A percentile compares a stretch with the other conserved stretches of the same genome.
These are phyloP conservation scores for Fusarium redolens DNA, from an alignment of 2,329 filamentous ascomycete genomes.

Conservation along the genomic window DNA sequence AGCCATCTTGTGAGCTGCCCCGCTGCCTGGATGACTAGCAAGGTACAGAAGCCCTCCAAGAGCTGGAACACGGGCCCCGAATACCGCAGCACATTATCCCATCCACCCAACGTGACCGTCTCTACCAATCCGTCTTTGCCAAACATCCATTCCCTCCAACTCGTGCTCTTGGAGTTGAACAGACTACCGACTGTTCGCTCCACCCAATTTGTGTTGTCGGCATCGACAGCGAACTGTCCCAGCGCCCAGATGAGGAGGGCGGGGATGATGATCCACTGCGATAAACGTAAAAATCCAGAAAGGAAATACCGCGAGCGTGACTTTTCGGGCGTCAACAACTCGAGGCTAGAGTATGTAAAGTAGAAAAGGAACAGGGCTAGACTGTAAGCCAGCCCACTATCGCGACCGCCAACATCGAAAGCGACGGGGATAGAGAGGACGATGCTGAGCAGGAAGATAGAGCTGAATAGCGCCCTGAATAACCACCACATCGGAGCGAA, in stretches of 20 bases:
- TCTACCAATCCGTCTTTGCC: slow-evolving; percentile 87
- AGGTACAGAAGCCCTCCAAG: slow-evolving; percentile 93
- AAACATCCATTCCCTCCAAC: slow-evolving; percentile 85
- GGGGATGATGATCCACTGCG: slow-evolving; percentile 90
- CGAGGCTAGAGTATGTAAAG: slow-evolving; percentile 84
- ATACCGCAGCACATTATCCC: slow-evolving; percentile 90
- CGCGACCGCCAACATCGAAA: slow-evolving; percentile 96
- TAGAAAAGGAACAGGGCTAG: slow-evolving; percentile 91
- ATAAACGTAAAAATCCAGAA: slow-evolving; percentile 74
- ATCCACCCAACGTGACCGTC: slow-evolving; percentile 81
- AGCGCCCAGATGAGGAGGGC: slow-evolving; percentile 92
- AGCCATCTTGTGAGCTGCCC: slow-evolving; percentile 96
- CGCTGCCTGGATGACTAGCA: slow-evolving; percentile 93
- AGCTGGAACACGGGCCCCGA: slow-evolving; percentile 95
- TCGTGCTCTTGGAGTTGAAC: slow-evolving; percentile 70
- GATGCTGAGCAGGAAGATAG: slow-evolving; percentile 89
- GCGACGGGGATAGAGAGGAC: slow-evolving; percentile 96
- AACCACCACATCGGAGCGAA: slow-evolving; percentile 79
- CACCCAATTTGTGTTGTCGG: slow-evolving; percentile 82
- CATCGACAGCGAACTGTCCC: slow-evolving; percentile 93
- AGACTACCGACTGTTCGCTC: slow-evolving; percentile 80
- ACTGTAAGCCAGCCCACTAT: slow-evolving; percentile 94
- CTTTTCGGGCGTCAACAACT: slow-evolving; percentile 81
- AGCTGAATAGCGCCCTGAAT: slow-evolving; percentile 81
- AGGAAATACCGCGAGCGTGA: slow-evolving; percentile 81